Conservation (phyloP, 2,329 filamentous ascomycete species). For the Ploettnerulaceae sp. region DNA sequence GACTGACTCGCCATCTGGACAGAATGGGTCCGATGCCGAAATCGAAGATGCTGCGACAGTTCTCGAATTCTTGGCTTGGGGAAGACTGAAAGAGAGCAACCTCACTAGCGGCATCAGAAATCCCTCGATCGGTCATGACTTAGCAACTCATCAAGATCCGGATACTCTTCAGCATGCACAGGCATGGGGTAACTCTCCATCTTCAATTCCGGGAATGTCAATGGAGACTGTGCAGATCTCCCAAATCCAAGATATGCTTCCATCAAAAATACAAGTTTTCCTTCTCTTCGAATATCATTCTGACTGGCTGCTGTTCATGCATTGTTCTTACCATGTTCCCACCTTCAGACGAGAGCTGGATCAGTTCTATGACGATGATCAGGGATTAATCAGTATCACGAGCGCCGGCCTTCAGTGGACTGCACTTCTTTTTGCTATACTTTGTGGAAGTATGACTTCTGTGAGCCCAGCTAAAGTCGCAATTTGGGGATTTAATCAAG, state of each 20-base stretch:
- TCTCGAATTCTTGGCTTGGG: constrained; percentile 46
- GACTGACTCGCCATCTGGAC: constrained; percentile 11
- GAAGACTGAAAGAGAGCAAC: constrained; percentile 39
- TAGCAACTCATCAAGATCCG: constrained; percentile 17
- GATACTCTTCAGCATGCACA: constrained; percentile 11
- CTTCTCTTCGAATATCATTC: constrained; percentile 18
- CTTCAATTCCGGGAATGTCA: constrained; percentile 10
- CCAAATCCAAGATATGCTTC: constrained; percentile 21
- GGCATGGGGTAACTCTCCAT: constrained; percentile 16
- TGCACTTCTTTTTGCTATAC: constrained; percentile 41
- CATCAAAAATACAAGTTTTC: constrained; percentile 15
- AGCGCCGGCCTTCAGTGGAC: constrained; percentile 42
- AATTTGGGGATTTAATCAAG: constrained; percentile 41
- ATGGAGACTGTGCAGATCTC: constrained; percentile 15
- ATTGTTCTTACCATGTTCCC: constrained; percentile 25
- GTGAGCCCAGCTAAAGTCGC: constrained; percentile 35
- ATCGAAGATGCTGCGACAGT: constrained; percentile 42
- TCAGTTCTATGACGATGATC: constrained; percentile 35
- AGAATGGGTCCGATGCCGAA: constrained; percentile 28
- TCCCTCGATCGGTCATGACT: constrained; percentile 8
- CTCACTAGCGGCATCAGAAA: constrained; percentile 23
- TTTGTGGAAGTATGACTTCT: constrained; percentile 41
- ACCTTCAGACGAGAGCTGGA: constrained; percentile 38
- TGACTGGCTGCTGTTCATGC: constrained; percentile 20
- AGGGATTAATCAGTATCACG: constrained; percentile 33